Conservation (phyloP, 2,329 filamentous ascomycete genomes). For the Monascus ruber region DNA sequence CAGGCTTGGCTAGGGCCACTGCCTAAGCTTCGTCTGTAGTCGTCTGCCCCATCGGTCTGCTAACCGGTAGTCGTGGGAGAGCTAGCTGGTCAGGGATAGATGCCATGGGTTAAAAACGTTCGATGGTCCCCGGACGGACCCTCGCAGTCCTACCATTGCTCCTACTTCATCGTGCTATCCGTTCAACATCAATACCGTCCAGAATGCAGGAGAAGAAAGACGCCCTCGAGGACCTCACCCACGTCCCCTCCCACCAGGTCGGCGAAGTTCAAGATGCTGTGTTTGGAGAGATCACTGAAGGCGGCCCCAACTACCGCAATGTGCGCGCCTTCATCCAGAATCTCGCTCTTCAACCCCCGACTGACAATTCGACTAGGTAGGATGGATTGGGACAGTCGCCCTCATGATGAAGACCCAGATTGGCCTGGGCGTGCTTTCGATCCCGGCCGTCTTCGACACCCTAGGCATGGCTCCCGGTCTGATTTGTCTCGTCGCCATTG, state of each 20-base stretch:
- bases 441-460: slow-evolving; percentile 35
- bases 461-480: slow-evolving; percentile 41
- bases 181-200: too few relatives aligned
- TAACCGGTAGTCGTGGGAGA: too few relatives aligned
- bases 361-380: slow-evolving; percentile 16
- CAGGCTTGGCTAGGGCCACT: too few relatives aligned
- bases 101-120: too few relatives aligned
- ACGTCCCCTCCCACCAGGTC: not conserved
- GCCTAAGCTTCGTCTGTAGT: too few relatives aligned
- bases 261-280: slow-evolving; percentile 16
- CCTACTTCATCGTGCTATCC: too few relatives aligned
- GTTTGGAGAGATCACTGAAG: slow-evolving; percentile 24
- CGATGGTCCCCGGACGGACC: too few relatives aligned
- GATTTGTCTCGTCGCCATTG: slow-evolving; percentile 31
- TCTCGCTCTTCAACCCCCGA: not conserved
- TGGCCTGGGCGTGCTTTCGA: slow-evolving; percentile 39
- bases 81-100: too few relatives aligned
- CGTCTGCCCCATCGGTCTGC: too few relatives aligned
- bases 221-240: too few relatives aligned
- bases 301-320: slow-evolving; percentile 21
- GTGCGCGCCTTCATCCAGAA: slow-evolving; percentile 5
- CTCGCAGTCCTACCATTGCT: too few relatives aligned
- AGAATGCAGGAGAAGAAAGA: too few relatives aligned
- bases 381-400: slow-evolving; percentile 33
- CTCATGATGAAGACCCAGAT: slow-evolving; percentile 39